These are phyloP conservation scores for Huntiella decipiens DNA, from an alignment of 2,329 filamentous ascomycete species.

Conservation along the genomic window DNA sequence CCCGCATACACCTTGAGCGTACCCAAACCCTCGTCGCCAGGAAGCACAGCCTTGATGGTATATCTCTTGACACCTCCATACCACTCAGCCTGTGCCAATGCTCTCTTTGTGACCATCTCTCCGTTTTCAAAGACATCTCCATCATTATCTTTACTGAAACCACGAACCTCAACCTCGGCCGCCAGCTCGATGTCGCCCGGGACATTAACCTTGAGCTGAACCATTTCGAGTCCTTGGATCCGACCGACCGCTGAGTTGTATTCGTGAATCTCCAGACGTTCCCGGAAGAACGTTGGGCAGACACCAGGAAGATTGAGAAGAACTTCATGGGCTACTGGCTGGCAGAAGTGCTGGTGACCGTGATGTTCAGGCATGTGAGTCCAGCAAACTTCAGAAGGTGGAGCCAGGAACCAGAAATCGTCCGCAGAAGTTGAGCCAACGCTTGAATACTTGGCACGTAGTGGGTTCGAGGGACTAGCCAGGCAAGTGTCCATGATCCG, in stretches of 20 bases:
- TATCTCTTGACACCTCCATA: conserved; percentile 71
- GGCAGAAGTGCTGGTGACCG: conserved; percentile 81
- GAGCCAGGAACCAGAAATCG: conserved; percentile 80
- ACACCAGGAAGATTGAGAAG: conserved; percentile 72
- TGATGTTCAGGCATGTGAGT: conserved; percentile 82
- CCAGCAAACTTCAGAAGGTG: conserved; percentile 81
- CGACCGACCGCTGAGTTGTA: conserved; percentile 77
- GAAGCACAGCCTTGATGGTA: conserved; percentile 78
- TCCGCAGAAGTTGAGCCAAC: conserved; percentile 54
- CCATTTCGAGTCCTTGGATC: conserved; percentile 82
- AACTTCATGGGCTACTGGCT: conserved; percentile 68
- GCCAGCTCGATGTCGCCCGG: conserved; percentile 80
- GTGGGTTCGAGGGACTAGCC: conserved; percentile 77
- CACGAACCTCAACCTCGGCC: conserved; percentile 75
- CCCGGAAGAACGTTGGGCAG: conserved; percentile 74
- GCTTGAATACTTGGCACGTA: conserved; percentile 57
- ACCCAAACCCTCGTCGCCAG: conserved; percentile 78
- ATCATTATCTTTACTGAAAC: conserved; percentile 63
- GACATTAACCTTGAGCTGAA: conserved; percentile 73
- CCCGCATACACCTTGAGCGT: conserved; percentile 84
- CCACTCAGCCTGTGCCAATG: conserved; percentile 85
- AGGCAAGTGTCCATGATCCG: conserved; percentile 88
- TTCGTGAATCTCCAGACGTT: conserved; percentile 59
- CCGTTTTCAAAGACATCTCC: conserved; percentile 89
- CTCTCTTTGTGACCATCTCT: conserved; percentile 67